These are phyloP conservation scores for Globisporangium mamillatum DNA, from an alignment of 352 stramenopile genomes.

Conservation along the genomic window DNA sequence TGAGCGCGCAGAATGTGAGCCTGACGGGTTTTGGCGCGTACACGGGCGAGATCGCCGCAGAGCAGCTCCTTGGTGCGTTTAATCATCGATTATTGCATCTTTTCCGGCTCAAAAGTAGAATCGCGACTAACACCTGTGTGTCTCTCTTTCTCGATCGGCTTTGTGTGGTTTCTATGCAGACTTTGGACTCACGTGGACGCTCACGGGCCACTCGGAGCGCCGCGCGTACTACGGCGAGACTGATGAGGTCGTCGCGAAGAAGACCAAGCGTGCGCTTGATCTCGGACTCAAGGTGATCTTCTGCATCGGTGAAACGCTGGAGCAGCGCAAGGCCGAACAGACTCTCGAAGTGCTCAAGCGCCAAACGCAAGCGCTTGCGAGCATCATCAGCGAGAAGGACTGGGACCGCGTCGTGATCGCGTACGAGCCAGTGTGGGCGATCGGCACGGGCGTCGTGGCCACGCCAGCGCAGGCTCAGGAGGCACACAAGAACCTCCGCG, in stretches of 20 bases:
- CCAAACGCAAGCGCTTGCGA: conserved; percentile 93
- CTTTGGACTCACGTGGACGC: conserved; percentile 71
- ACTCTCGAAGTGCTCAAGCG: conserved; percentile 92
- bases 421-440: conserved; percentile 98
- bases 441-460: conserved; percentile 96
- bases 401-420: conserved; percentile 91
- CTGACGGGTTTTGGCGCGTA: conserved; percentile 87
- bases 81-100: not conserved
- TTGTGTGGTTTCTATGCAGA: conserved; percentile 26
- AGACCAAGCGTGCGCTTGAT: conserved; percentile 90
- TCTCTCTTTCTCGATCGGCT: not conserved
- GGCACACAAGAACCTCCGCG: conserved; percentile 82
- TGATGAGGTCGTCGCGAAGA: conserved; percentile 92
- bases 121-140: not conserved
- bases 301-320: conserved; percentile 96
- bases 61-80: conserved; percentile 76
- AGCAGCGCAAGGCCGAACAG: conserved; percentile 85
- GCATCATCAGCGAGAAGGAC: conserved; percentile 81
- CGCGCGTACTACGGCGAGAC: conserved; percentile 91
- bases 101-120: not conserved
- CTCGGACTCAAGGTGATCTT: conserved; percentile 93
- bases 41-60: conserved; percentile 90
- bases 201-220: conserved; percentile 93
- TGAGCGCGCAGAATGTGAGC: conserved; percentile 83
- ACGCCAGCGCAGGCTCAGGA: conserved; percentile 95